A percentile compares a stretch with the other conserved stretches of the same genome.
phyloP scores from a whole-genome alignment of 139 green algal genomes.

The Edaphochlamys debaryana region DNA sequence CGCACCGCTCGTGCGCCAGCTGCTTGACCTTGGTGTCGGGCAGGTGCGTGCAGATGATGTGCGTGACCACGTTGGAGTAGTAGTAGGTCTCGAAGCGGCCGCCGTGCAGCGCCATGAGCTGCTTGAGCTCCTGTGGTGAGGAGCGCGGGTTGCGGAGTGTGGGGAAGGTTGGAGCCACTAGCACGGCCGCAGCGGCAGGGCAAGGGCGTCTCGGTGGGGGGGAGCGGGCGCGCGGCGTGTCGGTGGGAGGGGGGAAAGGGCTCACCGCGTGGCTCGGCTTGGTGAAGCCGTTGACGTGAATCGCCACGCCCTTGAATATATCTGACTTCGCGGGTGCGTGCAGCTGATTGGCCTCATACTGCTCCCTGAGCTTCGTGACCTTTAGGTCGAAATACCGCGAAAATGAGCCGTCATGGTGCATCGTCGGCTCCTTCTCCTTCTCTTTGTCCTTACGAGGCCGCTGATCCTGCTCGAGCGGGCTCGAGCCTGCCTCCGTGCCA shows the following conservation, averaged over 20 bases:
- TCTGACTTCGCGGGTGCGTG: slow-evolving; percentile 17
- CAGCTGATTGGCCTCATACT: slow-evolving; percentile 52
- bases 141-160: no score
- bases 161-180: no score
- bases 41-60: slow-evolving; percentile 93
- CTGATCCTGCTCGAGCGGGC: no score
- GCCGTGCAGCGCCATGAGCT: slow-evolving; percentile 92
- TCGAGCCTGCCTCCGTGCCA: no score
- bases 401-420: slow-evolving; percentile 50
- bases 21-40: slow-evolving; percentile 91
- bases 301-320: slow-evolving; percentile 88
- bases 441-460: no score
- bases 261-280: slow-evolving; percentile 68
- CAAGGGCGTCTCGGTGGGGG: no score
- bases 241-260: no score
- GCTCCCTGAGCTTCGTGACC: slow-evolving; percentile 23
- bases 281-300: slow-evolving; percentile 93
- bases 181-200: background rate
- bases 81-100: slow-evolving; percentile 92
- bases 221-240: no score
- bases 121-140: slow-evolving; percentile 82
- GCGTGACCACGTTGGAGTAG: slow-evolving; percentile 80
- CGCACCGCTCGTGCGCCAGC: slow-evolving; percentile 52
- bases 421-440: background rate
- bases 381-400: slow-evolving; percentile 58